Evolutionary conservation across 768 basidiomycete species (phyloP).

Genomic region (Pulveroboletus sp.): DNA sequence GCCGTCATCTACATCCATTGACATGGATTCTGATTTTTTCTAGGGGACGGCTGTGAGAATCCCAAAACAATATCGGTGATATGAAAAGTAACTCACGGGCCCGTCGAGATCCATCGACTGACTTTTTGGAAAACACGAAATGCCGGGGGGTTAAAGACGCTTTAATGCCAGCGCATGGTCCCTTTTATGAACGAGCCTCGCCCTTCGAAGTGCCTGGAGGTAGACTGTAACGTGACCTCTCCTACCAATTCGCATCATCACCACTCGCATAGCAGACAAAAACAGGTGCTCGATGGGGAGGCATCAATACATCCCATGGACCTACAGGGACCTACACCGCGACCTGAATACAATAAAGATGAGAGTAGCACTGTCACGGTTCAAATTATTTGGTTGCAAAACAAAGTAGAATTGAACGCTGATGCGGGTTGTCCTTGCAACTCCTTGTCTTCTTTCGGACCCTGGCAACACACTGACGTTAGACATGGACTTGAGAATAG

Average conservation of each 20-base stretch:
- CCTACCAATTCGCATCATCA: conserved; percentile 10
- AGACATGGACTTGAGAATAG: neutral
- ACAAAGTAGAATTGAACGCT: neutral
- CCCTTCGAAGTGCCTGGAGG: neutral
- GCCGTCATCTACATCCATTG: conserved; percentile 14
- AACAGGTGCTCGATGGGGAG: conserved; percentile 5
- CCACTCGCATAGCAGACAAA: conserved; percentile 11
- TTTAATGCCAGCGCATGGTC: neutral
- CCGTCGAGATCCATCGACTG: conserved; percentile 13
- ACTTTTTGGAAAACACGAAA: neutral
- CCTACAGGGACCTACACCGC: conserved; percentile 23
- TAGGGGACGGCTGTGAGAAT: conserved; percentile 4
- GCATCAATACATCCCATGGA: conserved; percentile 3
- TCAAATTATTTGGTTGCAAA: neutral
- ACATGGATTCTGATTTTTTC: conserved; percentile 4
- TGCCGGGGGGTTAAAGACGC: neutral
- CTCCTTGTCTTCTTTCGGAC: conserved; percentile 9
- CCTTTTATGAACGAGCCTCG: conserved; percentile 17
- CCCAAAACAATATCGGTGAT: neutral
- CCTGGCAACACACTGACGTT: neutral
- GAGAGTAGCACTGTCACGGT: neutral
- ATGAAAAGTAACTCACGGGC: conserved; percentile 12
- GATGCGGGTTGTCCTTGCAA: conserved; percentile 6
- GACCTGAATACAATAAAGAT: conserved; percentile 17
- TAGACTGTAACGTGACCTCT: conserved; percentile 1